Conservation (phyloP, 805 yeast species). For the Suhomyces faveliae region DNA sequence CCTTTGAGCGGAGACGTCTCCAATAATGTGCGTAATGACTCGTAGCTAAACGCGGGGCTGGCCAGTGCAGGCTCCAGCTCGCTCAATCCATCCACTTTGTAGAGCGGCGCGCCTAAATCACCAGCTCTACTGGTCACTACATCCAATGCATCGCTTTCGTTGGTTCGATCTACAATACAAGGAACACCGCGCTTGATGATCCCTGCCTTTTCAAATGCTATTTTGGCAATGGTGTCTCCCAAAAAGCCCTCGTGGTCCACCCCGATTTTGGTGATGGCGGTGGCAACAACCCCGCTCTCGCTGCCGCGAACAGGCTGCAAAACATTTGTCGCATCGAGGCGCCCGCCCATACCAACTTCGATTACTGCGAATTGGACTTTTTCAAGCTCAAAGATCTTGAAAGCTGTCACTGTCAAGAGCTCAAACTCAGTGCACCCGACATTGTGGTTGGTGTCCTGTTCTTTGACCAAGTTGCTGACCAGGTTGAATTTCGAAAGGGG, state of each 20-base stretch:
- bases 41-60: neutral
- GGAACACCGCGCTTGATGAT: constrained; percentile 64
- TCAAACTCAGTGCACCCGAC: constrained; percentile 88
- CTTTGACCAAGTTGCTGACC: constrained; percentile 43
- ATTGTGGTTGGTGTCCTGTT: constrained; percentile 34
- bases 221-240: constrained; percentile 62
- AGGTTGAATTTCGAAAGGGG: constrained; percentile 42
- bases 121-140: constrained; percentile 43
- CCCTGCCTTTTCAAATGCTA: constrained; percentile 84
- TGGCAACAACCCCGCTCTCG: constrained; percentile 47
- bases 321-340: constrained; percentile 85
- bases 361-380: constrained; percentile 72
- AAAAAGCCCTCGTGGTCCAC: constrained; percentile 79
- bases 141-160: constrained; percentile 48
- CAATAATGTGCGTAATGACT: neutral
- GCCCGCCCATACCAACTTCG: constrained; percentile 96
- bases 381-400: constrained; percentile 62
- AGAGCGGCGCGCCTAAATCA: constrained; percentile 25
- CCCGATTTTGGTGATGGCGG: constrained; percentile 83
- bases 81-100: constrained; percentile 19
- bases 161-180: constrained; percentile 71
- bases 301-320: constrained; percentile 27
- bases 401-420: constrained; percentile 78
- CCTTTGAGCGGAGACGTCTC: constrained; percentile 61
- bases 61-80: constrained; percentile 1